Evolutionary conservation across 306 rosid species (phyloP), one percentile per base, ranked within the genome.

Genomic region (Boehmeria nivea): DNA sequence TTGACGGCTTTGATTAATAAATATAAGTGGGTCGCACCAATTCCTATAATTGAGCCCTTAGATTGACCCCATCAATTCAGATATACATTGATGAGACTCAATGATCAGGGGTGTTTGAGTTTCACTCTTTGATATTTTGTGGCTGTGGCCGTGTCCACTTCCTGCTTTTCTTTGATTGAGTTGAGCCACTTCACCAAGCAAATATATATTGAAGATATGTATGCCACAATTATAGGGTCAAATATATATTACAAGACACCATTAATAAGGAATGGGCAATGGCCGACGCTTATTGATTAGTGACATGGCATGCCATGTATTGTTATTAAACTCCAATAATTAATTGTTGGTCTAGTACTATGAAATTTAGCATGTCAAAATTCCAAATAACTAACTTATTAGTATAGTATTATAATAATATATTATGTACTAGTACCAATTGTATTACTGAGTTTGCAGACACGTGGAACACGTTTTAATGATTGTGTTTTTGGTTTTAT

Each of bases 391-490:
- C 8, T 28, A 28, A 28, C 34, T n/a, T n/a, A n/a, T n/a, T n/a
- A n/a, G n/a, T n/a, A n/a, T n/a, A n/a, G n/a, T n/a, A n/a, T n/a
- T n/a, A n/a, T n/a, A n/a, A n/a, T n/a, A n/a, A n/a, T n/a, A n/a
- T n/a, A n/a, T n/a, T n/a, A 49, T 49, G 24, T 21, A 21, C 24
- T 8, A 49, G 10, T 18, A n/a, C n/a, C n/a, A n/a, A n/a, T n/a
- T n/a, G n/a, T 6, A n/a, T 17, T 5, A 45, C n/a, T 15, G 19
- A 43, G 7, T 43, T 33, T 40, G n/a, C 16, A 10, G 38, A 21
- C 45, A 54, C 21, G 62, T 64, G 69, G 61, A 54, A 19, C 19
- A 39, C 12, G 28, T 18, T 17, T 18, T 53, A 23, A n/a, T n/a
- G n/a, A n/a, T n/a, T n/a, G n/a, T n/a, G n/a, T n/a, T n/a, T n/a